Base-by-base conservation (phyloP, 208 protist genomes). In the Leishmania tropica region DNA sequence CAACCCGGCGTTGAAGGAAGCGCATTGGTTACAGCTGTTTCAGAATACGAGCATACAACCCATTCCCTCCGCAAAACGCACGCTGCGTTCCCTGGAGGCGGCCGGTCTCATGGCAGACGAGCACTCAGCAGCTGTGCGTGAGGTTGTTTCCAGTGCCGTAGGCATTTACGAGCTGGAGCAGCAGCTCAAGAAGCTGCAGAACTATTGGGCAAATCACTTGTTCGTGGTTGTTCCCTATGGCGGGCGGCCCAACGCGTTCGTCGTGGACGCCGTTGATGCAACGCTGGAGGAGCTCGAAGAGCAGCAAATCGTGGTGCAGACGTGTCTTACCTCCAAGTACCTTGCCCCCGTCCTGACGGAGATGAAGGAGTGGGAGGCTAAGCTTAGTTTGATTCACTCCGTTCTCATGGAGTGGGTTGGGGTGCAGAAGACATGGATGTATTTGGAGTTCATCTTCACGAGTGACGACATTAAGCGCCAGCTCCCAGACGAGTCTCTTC, bases 391-490 rank as follows among this genome's bases (percentile, higher is more conserved):
- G 35, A 93, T 99, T 28, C 81, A 92, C 68, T 87, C 92, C 62
- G 94, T 99, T 17, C 88, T 99, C 54, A 89, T 97, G 40, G 97
- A 98, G 78, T 99, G 98, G 97, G 88, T 99, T 42, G 89, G 86
- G 8, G 93, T 97, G 45, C 99, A 99, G 84, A 98, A 97, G 75
- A 88, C 88, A 48, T 99, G 98, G 98, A 97, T 99, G 89, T 99
- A 99, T 85, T 89, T 99, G 31, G 98, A 99, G 82, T 99, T 99
- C 81, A 99, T 99, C 75, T 99, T 99, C 82, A 94, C 92, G 40
- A 98, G 95, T 62, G 95, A 98, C 79, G 98, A 99, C 87, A 99
- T 99, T 78, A 98, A 99, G 86, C 88, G 87, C 2, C 96, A 99
- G 81, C 89, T 98, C 42, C 96, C 94, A 17, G 94, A 97, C 79